Evolutionary conservation across 345 rosid species (phyloP).

Genomic region (Populus euphratica): DNA sequence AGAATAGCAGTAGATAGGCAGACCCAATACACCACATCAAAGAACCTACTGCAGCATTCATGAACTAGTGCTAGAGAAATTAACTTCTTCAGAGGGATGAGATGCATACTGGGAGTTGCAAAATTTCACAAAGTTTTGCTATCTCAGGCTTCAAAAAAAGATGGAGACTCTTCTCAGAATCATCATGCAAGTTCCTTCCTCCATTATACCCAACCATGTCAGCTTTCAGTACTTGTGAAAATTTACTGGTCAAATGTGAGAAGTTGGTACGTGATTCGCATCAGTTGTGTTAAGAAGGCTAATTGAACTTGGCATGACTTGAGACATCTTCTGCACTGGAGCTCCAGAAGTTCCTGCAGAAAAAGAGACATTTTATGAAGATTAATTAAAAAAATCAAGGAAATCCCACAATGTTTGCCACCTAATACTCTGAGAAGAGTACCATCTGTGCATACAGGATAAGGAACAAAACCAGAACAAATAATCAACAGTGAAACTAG

Average conservation of each 20-base stretch:
- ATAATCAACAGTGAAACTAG: slow-evolving; percentile 12
- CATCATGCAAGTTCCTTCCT: slow-evolving; percentile 33
- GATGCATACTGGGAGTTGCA: slow-evolving; percentile 57
- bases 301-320: slow-evolving; percentile 23
- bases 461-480: not conserved
- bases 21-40: not conserved
- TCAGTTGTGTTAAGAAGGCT: slow-evolving; percentile 14
- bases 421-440: not conserved
- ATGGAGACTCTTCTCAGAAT: slow-evolving; percentile 61
- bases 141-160: slow-evolving; percentile 55
- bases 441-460: not conserved
- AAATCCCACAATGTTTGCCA: not conserved
- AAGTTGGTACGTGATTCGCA: slow-evolving; percentile 14
- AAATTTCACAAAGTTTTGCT: slow-evolving; percentile 58
- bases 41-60: not conserved
- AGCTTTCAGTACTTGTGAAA: slow-evolving; percentile 32
- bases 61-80: not conserved
- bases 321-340: slow-evolving; percentile 24
- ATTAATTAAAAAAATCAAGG: not conserved
- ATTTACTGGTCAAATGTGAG: slow-evolving; percentile 19
- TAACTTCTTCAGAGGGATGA: slow-evolving; percentile 16
- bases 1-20: not conserved
- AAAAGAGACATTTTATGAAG: slow-evolving; percentile 12
- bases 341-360: slow-evolving; percentile 45
- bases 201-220: slow-evolving; percentile 32